Evolutionary conservation across 176 grass and related monocot genomes (phyloP).

Genomic region (Juncus effusus): DNA sequence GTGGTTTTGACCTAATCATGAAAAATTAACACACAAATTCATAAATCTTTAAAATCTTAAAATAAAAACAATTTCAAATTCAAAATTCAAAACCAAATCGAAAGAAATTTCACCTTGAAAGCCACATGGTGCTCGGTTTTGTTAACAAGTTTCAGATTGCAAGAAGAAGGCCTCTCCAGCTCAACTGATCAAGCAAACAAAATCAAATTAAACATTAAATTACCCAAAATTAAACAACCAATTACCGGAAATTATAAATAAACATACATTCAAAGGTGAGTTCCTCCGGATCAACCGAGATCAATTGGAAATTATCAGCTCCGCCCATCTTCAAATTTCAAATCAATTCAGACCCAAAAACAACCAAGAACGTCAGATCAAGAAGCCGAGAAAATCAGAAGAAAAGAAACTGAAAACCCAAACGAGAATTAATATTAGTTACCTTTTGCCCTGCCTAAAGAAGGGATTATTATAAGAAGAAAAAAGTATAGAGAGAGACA

Average conservation of each 20-base stretch:
- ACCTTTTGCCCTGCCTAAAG: slow-evolving; percentile 5
- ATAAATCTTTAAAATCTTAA: slow-evolving; percentile 23
- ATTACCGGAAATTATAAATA: slow-evolving; percentile 1
- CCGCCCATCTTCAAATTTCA: slow-evolving; percentile 56
- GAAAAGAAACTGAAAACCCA: slow-evolving; percentile 18
- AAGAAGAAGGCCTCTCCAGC: slow-evolving; percentile 85
- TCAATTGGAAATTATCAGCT: slow-evolving; percentile 45
- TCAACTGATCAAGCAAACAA: slow-evolving; percentile 60
- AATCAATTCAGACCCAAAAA: slow-evolving; percentile 23
- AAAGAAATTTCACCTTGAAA: slow-evolving; percentile 67
- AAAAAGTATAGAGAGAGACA: slow-evolving; percentile 27
- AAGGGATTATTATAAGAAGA: slow-evolving; percentile 12
- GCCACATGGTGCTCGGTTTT: slow-evolving; percentile 95
- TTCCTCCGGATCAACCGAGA: slow-evolving; percentile 84
- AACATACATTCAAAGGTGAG: slow-evolving; percentile 86
- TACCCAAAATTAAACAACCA: slow-evolving; percentile 5
- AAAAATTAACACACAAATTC: slow-evolving; percentile 22
- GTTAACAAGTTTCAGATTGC: slow-evolving; percentile 97
- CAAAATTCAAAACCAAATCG: background rate
- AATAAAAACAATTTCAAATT: slow-evolving; percentile 8
- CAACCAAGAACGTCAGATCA: slow-evolving; percentile 15
- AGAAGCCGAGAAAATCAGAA: slow-evolving; percentile 23
- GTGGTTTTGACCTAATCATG: slow-evolving; percentile 84
- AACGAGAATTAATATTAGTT: slow-evolving; percentile 3
- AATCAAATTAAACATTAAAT: background rate